Evolutionary conservation across 768 basidiomycete genomes (phyloP).

Genomic region (Mycena vitilis): DNA sequence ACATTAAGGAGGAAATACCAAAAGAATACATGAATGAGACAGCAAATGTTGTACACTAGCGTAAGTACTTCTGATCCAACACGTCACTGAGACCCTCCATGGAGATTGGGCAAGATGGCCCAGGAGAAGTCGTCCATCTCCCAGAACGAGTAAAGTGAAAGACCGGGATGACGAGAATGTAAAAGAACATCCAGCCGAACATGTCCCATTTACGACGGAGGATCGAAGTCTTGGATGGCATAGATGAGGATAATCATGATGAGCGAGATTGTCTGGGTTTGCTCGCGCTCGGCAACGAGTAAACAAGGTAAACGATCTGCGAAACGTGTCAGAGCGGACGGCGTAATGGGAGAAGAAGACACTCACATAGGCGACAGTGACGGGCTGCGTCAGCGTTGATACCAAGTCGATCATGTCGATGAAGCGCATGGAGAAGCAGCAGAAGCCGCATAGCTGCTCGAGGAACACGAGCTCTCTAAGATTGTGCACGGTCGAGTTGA

Average conservation of each 20-base stretch:
- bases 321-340: conserved; percentile 32
- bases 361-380: conserved; percentile 91
- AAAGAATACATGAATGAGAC: too few relatives aligned
- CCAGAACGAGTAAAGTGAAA: conserved; percentile 98
- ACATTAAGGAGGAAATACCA: too few relatives aligned
- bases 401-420: conserved; percentile 96
- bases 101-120: too few relatives aligned
- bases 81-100: too few relatives aligned
- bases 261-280: conserved; percentile 84
- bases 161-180: conserved; percentile 92
- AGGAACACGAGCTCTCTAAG: conserved; percentile 92
- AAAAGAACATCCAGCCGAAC: conserved; percentile 98
- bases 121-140: conserved; percentile 98
- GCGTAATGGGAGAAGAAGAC: conserved; percentile 16
- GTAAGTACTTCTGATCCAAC: too few relatives aligned
- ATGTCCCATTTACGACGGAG: conserved; percentile 97
- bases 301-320: conserved; percentile 90
- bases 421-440: conserved; percentile 99
- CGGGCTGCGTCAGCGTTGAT: conserved; percentile 86
- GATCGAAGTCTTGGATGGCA: conserved; percentile 90
- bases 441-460: conserved; percentile 94
- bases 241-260: conserved; percentile 96
- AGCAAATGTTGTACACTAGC: too few relatives aligned
- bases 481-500: conserved; percentile 99
- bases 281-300: conserved; percentile 73